Percentiles rank a stretch among this genome's conserved stretches.
These are phyloP conservation scores for Drechslerella dactyloides DNA, from an alignment of 2,329 filamentous ascomycete species.

Conservation along the genomic window DNA sequence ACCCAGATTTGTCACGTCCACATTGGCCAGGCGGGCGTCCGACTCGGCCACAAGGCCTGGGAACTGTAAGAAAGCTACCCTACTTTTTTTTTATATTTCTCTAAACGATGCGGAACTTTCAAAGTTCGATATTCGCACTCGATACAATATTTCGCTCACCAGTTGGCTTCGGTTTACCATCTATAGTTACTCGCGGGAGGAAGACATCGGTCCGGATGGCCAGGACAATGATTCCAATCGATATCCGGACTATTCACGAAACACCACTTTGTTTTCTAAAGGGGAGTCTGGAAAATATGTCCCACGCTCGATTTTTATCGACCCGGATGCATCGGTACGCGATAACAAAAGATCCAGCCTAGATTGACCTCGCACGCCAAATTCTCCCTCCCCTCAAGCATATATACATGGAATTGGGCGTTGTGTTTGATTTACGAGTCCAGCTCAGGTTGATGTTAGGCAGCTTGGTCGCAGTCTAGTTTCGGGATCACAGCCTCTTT, in stretches of 20 bases:
- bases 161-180: conserved; percentile 49
- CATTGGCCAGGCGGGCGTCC: conserved; percentile 70
- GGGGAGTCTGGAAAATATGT: conserved; percentile 75
- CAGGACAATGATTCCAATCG: conserved; percentile 68
- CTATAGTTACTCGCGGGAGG: conserved; percentile 73
- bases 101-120: background rate
- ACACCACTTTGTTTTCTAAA: conserved; percentile 77
- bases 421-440: background rate
- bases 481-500: background rate
- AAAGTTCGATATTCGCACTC: background rate
- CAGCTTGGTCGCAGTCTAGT: too few relatives aligned
- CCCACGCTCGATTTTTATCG: conserved; percentile 74
- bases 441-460: background rate
- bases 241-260: conserved; percentile 67
- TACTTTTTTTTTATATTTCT: conserved; percentile 27
- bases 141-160: background rate
- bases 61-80: conserved; percentile 68
- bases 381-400: background rate
- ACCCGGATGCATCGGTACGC: conserved; percentile 70
- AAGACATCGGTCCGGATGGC: conserved; percentile 71
- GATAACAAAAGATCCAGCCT: background rate
- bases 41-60: conserved; percentile 77
- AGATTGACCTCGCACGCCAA: background rate
- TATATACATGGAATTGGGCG: background rate
- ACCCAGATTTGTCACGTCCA: conserved; percentile 59